Base-by-base conservation (phyloP, 2,329 filamentous ascomycete species). In the Thermomyces lanuginosus region DNA sequence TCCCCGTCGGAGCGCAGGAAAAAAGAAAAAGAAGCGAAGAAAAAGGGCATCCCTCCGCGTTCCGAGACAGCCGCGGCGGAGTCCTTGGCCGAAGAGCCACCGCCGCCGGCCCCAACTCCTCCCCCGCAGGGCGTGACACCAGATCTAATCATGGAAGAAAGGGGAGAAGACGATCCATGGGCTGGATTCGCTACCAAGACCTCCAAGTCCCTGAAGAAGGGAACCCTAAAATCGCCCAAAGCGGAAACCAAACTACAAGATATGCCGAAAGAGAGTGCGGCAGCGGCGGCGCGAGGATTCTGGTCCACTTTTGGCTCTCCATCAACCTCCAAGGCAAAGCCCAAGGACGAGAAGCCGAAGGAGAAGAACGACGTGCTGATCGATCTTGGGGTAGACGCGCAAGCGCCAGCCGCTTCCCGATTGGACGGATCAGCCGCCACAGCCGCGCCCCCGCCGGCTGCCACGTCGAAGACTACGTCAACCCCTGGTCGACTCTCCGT, bases 61-160 rank as follows among this genome's bases (percentile, higher is more conserved):
- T 17, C 27, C 7, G 23, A 32, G 16, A 26, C 19, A 21, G 19
- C 22, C 8, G 16, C 10, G n/a, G 19, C 22, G 12, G 28, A 30
- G 7, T n/a, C 28, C 10, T 14, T 30, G 12, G 35, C 53, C 24
- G 44, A 49, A 28, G 55, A 56, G 16, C 55, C 56, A 26, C 60
- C 60, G 16, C 60, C 60, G 18, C 58, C 57, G 10, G 60, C 56
- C 12, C 60, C 60, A 2, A 60, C 56, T 17, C 58, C 60, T 22
- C 60, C 60, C 22, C 48, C 55, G 24, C 47, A 60, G 33, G 57
- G 54, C 11, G 38, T 61, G 4, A 50, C 45, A 4, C 53, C 52
- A 4, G 56, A 60, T 24, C 45, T 48, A 15, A 16, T 29, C 8
- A 16, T 33, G 14, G 24, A 30, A 9, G 37, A 46, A 24, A 37